Percentiles rank a stretch among this genome's conserved stretches.
Conservation (phyloP, 31 red algal genomes). For the Asparagopsis taxiformis region DNA sequence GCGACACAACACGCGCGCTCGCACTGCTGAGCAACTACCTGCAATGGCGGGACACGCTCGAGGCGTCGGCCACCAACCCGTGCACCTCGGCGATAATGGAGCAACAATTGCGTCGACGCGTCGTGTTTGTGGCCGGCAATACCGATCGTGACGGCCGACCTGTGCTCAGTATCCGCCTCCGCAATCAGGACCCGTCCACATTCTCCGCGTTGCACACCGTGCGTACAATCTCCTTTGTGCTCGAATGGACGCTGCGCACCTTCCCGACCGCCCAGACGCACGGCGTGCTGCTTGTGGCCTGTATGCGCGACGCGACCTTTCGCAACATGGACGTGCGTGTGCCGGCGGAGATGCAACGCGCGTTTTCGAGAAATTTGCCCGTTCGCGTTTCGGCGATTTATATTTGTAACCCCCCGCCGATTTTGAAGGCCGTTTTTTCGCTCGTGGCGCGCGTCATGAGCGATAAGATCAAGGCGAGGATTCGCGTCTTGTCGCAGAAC, state of each 20-base stretch:
- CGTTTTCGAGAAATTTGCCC: constrained; percentile 41
- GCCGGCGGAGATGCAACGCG: constrained; percentile 16
- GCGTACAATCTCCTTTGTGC: constrained; percentile 25
- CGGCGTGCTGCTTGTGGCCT: constrained; percentile 37
- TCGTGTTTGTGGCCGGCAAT: constrained; percentile 29
- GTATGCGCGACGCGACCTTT: constrained; percentile 11
- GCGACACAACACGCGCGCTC: constrained; percentile 18
- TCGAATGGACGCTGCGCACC: constrained; percentile 36
- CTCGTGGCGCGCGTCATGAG: constrained; percentile 22
- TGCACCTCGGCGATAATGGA: background rate
- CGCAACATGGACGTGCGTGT: constrained; percentile 38
- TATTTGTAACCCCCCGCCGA: constrained; percentile 20
- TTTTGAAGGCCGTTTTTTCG: constrained; percentile 24
- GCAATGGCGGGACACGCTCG: constrained; percentile 7
- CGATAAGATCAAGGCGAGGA: constrained; percentile 34
- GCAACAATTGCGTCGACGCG: constrained; percentile 12
- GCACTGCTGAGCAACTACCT: constrained; percentile 21
- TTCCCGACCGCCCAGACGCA: constrained; percentile 41
- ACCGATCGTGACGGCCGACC: constrained; percentile 26
- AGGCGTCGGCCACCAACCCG: background rate
- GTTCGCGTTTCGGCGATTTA: constrained; percentile 47
- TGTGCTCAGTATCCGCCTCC: constrained; percentile 19
- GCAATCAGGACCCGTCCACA: constrained; percentile 11
- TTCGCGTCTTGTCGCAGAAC: constrained; percentile 2
- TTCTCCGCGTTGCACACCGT: constrained; percentile 37